A percentile compares a stretch with the other conserved stretches of the same genome.
These are phyloP conservation scores for Leccinum fibrillosum DNA, from an alignment of 768 basidiomycete genomes.

Conservation along the genomic window DNA sequence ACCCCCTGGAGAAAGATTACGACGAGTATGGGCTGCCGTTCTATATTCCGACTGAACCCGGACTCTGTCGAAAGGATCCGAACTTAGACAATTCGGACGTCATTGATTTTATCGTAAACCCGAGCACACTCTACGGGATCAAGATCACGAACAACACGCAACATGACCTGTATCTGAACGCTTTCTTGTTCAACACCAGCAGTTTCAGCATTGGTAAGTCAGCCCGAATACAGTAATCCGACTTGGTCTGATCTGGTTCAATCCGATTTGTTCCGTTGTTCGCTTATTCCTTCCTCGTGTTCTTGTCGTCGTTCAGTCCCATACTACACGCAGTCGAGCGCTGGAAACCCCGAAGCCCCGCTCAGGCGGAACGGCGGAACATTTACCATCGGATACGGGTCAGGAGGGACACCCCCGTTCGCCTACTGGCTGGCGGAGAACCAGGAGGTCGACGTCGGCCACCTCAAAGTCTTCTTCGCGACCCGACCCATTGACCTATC, in stretches of 20 bases:
- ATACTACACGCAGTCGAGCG: neutral
- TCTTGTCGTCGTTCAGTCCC: neutral
- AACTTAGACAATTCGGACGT: neutral
- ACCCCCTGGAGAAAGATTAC: neutral
- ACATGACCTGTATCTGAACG: neutral
- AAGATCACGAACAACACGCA: constrained; percentile 10
- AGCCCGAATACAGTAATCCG: neutral
- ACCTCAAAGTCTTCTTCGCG: neutral
- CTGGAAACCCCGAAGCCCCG: neutral
- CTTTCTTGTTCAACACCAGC: neutral
- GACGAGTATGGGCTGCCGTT: neutral
- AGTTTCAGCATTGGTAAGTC: neutral
- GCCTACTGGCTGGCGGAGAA: constrained; percentile 1
- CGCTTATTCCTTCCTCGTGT: neutral
- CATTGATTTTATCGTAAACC: neutral
- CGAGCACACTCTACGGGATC: neutral
- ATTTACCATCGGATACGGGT: neutral
- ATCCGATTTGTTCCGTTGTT: neutral
- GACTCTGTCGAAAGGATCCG: neutral
- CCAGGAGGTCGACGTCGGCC: neutral
- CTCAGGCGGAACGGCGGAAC: neutral
- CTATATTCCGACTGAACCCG: neutral
- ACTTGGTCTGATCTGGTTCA: neutral
- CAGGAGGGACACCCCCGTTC: constrained; percentile 1
- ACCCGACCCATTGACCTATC: neutral